Base-by-base conservation (phyloP, 306 rosid species). In the Parietaria judaica region DNA sequence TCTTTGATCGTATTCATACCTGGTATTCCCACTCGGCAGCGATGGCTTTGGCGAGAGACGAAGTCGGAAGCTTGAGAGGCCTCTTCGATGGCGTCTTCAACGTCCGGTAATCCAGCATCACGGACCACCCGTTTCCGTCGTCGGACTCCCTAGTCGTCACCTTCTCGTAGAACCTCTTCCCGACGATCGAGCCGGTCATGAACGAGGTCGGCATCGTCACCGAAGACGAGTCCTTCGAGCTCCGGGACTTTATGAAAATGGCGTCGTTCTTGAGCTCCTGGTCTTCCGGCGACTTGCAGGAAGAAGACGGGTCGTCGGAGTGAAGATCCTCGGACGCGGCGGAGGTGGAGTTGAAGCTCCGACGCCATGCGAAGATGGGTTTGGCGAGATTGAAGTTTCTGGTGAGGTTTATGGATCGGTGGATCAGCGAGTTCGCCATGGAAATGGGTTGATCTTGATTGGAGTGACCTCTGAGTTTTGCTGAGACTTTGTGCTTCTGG, bases 11-110 rank as follows among this genome's bases (percentile, higher is more conserved):
- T 7, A 16, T 54, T 14, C 66, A 53, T 45, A 86, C 98, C 84
- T 92, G 99, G 68, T 86, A 92, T 45, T 88, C 95, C 98, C 99
- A 92, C 74, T 92, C 96, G 35, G 94, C 83, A 64, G 83, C 85
- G 50, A 92, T 81, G 63, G 96, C 99, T 50, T 86, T 88, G 0
- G 99, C 99, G 12, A 88, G 92, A 44, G 81, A 23, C 38, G 74
- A 64, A 62, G 88, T 75, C 13, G 94, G 95, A 52, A 92, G 94
- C 82, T 88, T 92, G 38, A 88, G 90, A 0, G 96, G 85, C 51
- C 83, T 88, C 84, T 86, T 92, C 6, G 89, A 75, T 16, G 97
- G 97, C 3, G 95, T 86, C 73, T 86, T 86, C 3, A 92, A 70
- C 1, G 99, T 92, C 75, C 99, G 74, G 45, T 92, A 92, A 79